Percentiles rank a stretch among this genome's conserved stretches.
Evolutionary conservation across 164 flowering plant genomes (phyloP).

Genomic region (Sextonia rubra): DNA sequence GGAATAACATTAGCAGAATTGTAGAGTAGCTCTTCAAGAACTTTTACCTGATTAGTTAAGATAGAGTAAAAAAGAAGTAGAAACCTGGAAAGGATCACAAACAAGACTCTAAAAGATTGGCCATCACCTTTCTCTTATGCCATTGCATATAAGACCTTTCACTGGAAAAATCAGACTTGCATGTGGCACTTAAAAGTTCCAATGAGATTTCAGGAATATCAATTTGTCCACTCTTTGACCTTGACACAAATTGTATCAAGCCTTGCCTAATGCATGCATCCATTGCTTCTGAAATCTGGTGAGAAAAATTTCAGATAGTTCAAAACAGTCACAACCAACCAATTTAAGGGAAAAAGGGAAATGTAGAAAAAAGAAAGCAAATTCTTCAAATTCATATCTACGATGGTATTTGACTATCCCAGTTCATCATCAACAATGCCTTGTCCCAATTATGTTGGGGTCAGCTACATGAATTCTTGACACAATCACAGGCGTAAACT

Average conservation of each 20-base stretch:
- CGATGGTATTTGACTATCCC: background rate
- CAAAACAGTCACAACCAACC: background rate
- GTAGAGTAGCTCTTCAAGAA: constrained; percentile 60
- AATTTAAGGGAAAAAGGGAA: background rate
- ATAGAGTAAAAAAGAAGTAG: background rate
- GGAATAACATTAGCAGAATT: constrained; percentile 26
- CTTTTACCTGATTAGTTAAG: constrained; percentile 37
- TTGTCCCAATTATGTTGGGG: background rate
- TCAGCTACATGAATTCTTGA: background rate
- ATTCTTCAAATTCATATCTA: background rate
- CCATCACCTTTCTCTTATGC: constrained; percentile 66
- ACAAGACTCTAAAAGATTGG: background rate
- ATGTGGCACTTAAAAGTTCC: constrained; percentile 49
- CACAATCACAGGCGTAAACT: background rate
- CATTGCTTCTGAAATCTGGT: constrained; percentile 68
- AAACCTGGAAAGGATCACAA: background rate
- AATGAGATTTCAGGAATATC: constrained; percentile 54
- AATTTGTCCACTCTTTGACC: constrained; percentile 29
- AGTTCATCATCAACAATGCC: background rate
- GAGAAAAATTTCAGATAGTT: background rate
- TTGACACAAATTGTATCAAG: constrained; percentile 40
- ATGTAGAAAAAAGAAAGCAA: background rate
- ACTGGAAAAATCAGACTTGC: constrained; percentile 48
- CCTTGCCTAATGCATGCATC: constrained; percentile 53
- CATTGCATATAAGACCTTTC: constrained; percentile 64